phyloP scores from a whole-genome alignment of 495 filamentous ascomycete genomes.

The Podospora pseudocomata region DNA sequence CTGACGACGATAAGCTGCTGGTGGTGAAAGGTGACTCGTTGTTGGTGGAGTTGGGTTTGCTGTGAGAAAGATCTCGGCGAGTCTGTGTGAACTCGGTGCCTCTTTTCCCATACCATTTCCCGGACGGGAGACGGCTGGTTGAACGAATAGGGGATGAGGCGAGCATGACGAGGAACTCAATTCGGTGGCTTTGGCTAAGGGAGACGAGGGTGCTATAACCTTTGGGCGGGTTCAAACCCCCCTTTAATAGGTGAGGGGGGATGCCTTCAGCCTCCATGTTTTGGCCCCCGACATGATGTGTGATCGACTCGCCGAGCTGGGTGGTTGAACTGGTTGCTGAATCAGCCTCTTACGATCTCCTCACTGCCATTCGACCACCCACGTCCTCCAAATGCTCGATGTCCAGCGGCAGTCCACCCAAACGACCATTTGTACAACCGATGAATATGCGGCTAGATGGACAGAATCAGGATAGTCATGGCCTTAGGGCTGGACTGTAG shows the following conservation, averaged over 20 bases:
- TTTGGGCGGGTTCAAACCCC: not conserved
- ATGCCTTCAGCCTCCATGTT: not conserved
- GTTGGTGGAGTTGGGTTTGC: constrained; percentile 8
- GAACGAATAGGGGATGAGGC: constrained; percentile 24
- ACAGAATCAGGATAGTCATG: not conserved
- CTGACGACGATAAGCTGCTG: constrained; percentile 15
- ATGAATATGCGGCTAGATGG: not conserved
- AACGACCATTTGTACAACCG: constrained; percentile 1
- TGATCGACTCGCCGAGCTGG: not conserved
- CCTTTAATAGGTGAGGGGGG: not conserved
- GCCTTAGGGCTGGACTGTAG: constrained; percentile 3
- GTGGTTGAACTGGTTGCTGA: constrained; percentile 16
- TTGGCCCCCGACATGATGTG: not conserved
- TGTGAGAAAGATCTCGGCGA: constrained; percentile 18
- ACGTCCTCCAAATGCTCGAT: not conserved
- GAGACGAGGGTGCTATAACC: not conserved
- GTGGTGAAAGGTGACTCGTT: constrained; percentile 12
- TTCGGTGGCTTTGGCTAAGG: not conserved
- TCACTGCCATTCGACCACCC: constrained; percentile 5
- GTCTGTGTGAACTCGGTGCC: constrained; percentile 23
- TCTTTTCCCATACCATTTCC: constrained; percentile 29
- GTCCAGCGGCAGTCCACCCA: constrained; percentile 1
- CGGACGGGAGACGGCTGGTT: constrained; percentile 26
- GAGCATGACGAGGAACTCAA: constrained; percentile 15
- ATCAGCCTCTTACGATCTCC: constrained; percentile 18